phyloP scores from a whole-genome alignment of 805 yeast genomes.

The Hanseniaspora pseudoguilliermondii region DNA sequence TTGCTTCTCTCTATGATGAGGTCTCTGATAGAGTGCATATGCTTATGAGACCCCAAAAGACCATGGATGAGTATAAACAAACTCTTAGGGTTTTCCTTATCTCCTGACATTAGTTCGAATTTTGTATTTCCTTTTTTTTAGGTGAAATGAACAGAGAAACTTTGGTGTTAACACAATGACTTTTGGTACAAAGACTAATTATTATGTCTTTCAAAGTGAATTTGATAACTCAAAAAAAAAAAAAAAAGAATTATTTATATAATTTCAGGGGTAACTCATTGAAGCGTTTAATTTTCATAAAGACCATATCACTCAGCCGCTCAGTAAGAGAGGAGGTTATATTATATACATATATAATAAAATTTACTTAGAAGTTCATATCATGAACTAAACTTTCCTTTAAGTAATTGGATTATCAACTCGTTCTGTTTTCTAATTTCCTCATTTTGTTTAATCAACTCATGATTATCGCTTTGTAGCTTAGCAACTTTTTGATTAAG shows the following conservation, averaged over 20 bases:
- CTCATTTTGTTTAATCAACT: neutral
- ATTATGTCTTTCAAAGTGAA: too few relatives aligned
- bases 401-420: neutral
- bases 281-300: too few relatives aligned
- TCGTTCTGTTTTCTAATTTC: conserved; percentile 2
- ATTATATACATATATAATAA: too few relatives aligned
- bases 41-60: conserved; percentile 56
- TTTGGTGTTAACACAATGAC: too few relatives aligned
- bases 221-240: too few relatives aligned
- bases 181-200: too few relatives aligned
- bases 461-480: neutral
- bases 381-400: neutral
- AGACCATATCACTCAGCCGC: too few relatives aligned
- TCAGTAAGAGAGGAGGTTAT: too few relatives aligned
- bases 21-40: conserved; percentile 38
- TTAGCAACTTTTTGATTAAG: neutral
- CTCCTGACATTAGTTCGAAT: neutral
- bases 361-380: neutral
- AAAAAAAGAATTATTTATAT: too few relatives aligned
- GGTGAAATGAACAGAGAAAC: too few relatives aligned
- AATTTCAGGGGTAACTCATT: too few relatives aligned
- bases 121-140: too few relatives aligned
- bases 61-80: conserved; percentile 69
- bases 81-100: conserved; percentile 29
- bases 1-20: conserved; percentile 31